Evolutionary conservation across 225 moss, liverwort and hornwort species (phyloP), one percentile per base, ranked within the genome.

Genomic region (Polytrichum commune): DNA sequence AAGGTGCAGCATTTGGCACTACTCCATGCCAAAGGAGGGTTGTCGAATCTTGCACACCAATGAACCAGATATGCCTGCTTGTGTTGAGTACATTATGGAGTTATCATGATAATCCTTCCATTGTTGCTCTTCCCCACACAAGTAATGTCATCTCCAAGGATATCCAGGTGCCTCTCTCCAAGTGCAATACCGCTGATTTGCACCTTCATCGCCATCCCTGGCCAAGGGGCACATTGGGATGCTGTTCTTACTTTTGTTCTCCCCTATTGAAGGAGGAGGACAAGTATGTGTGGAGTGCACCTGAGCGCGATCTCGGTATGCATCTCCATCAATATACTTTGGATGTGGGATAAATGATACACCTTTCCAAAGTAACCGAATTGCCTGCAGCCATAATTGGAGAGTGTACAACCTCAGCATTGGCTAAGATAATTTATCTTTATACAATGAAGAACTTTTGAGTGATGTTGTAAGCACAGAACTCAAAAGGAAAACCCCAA

Each of bases 291-390:
- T 88, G 1, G 81, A 65, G 65, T 84, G 81, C 23, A 74, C 69
- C 78, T 74, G 89, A 55, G 87, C 92, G 55, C 83, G 88, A 72
- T 77, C 77, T 58, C 80, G 89, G 64, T 93, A 93, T 53, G 73
- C 71, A 79, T 84, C 60, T 20, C 85, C 93, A 66, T 88, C 90
- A 33, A 71, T 68, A 64, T 96, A 92, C 66, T 96, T 96, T 25
- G 93, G 93, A 64, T 96, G 96, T 68, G 81, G 86, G 75, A 89
- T 84, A 62, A 96, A 90, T 16, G 78, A 69, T 29, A 93, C 83
- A 30, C 93, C 93, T 75, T 96, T 96, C 91, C 88, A 93, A 35
- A 93, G 62, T 13, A 96, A 84, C 65, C 78, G 71, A 7, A 93
- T 73, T 61, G 93, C 89, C 87, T 90, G 84, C 73, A 74, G 57